Percentiles rank a stretch among this genome's conserved stretches.
These are phyloP conservation scores for Abrus precatorius DNA, from an alignment of 306 rosid species.

Conservation along the genomic window DNA sequence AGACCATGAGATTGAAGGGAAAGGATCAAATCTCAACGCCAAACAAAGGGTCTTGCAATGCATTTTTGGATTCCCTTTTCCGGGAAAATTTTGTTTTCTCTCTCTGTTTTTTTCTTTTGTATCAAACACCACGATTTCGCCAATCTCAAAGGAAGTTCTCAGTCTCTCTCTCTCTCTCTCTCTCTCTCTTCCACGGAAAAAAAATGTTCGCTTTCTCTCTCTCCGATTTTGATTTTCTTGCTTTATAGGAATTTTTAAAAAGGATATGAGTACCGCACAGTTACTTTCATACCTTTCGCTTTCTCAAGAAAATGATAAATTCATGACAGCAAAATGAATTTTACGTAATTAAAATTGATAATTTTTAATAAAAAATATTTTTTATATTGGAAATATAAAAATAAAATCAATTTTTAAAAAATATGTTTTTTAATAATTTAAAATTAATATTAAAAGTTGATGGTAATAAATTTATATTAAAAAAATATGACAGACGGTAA, in stretches of 20 bases:
- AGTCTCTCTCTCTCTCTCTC: not conserved
- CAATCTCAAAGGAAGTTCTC: slow-evolving; percentile 32
- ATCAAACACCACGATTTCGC: slow-evolving; percentile 38
- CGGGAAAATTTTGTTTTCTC: slow-evolving; percentile 16
- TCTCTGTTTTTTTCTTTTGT: not conserved
- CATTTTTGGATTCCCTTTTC: slow-evolving; percentile 35
- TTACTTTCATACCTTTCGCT: not conserved
- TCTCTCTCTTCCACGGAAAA: not conserved
- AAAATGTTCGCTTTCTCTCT: slow-evolving; percentile 36
- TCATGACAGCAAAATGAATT: not conserved
- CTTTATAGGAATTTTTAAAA: slow-evolving; percentile 4
- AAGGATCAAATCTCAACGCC: slow-evolving; percentile 48
- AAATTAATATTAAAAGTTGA: too few species aligned
- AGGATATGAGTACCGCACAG: not conserved
- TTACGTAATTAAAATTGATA: too few species aligned
- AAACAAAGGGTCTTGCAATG: slow-evolving; percentile 31
- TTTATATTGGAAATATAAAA: too few species aligned
- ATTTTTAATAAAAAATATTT: too few species aligned
- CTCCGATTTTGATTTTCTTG: slow-evolving; percentile 32
- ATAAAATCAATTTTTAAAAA: too few species aligned
- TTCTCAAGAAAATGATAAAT: not conserved
- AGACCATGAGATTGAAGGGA: slow-evolving; percentile 22
- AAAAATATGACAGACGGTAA: too few species aligned
- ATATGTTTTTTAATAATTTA: too few species aligned
- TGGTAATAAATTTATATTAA: too few species aligned